phyloP scores from a whole-genome alignment of 2,329 filamentous ascomycete genomes.

The Clonostachys sp. region DNA sequence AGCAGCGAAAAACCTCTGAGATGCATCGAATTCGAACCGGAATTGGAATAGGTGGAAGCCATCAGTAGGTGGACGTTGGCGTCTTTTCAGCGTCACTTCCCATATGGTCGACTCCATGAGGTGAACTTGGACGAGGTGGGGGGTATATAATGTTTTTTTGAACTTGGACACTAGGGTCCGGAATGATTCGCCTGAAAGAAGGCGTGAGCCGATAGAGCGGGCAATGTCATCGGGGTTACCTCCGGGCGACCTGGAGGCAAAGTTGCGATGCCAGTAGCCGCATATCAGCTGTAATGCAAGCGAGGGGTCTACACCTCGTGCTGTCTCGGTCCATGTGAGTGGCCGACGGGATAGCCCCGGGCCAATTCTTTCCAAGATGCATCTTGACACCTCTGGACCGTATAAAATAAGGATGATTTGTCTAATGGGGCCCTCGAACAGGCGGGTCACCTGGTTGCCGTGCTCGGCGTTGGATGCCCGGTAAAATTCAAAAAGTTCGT shows the following conservation, averaged over 20 bases:
- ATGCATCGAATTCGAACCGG: conserved; percentile 23
- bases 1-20: conserved; percentile 6
- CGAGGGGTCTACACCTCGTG: conserved; percentile 23
- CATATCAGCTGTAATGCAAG: conserved; percentile 27
- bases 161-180: conserved; percentile 19
- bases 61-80: conserved; percentile 20
- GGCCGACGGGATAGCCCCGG: conserved; percentile 24
- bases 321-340: conserved; percentile 21
- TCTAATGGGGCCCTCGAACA: conserved; percentile 29
- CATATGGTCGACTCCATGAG: conserved; percentile 29
- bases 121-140: conserved; percentile 28
- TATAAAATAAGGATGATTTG: conserved; percentile 29
- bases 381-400: conserved; percentile 25
- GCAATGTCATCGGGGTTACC: conserved; percentile 5
- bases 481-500: conserved; percentile 27
- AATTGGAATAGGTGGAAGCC: conserved; percentile 28
- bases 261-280: conserved; percentile 27
- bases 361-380: conserved; percentile 24
- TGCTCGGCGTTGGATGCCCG: conserved; percentile 16
- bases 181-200: conserved; percentile 14
- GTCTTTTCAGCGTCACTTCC: conserved; percentile 23
- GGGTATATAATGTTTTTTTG: conserved; percentile 20
- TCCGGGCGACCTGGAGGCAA: conserved; percentile 20
- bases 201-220: conserved; percentile 2
- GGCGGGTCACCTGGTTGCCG: conserved; percentile 19